Conservation (phyloP, 164 flowering plant genomes). For the Saururus chinensis region DNA sequence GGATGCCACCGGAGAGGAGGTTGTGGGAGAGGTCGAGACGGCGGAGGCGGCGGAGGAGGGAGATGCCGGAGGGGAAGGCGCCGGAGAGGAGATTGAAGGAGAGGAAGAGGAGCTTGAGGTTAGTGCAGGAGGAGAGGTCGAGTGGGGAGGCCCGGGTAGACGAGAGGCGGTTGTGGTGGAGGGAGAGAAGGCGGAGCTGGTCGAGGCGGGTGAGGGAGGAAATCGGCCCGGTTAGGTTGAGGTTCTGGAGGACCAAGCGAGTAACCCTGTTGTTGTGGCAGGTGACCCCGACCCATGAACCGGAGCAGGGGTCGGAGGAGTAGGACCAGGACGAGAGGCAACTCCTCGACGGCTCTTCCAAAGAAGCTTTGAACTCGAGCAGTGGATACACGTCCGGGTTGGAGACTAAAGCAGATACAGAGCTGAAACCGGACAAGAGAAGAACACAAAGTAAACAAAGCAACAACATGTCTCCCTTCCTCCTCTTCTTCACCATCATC, state of each 20-base stretch:
- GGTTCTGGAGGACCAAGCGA: conserved; percentile 28
- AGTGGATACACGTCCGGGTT: conserved; percentile 14
- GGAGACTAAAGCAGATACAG: conserved; percentile 5
- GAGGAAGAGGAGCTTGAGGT: conserved; percentile 40
- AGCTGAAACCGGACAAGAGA: conserved; percentile 4
- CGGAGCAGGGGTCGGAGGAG: conserved; percentile 24
- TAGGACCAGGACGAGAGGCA: conserved; percentile 27
- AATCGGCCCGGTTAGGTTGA: conserved; percentile 28
- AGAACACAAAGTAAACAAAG: not conserved
- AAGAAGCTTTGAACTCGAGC: conserved; percentile 19
- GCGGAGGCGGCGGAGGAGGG: conserved; percentile 25
- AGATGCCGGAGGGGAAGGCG: conserved; percentile 27
- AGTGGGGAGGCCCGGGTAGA: not conserved
- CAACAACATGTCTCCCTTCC: too few species aligned
- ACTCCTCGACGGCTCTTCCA: conserved; percentile 10
- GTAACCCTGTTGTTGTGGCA: conserved; percentile 31
- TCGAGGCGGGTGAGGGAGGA: conserved; percentile 17
- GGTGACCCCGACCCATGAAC: conserved; percentile 38
- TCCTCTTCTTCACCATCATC: too few species aligned
- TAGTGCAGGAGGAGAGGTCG: conserved; percentile 24
- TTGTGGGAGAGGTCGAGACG: conserved; percentile 38
- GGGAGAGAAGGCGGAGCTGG: conserved; percentile 33
- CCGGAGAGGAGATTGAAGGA: conserved; percentile 33
- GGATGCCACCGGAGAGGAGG: conserved; percentile 24
- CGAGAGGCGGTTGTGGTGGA: conserved; percentile 23